A percentile compares a stretch with the other conserved stretches of the same genome.
Conservation (phyloP, 2,329 filamentous ascomycete species). For the Sarocladiaceae sp. region DNA sequence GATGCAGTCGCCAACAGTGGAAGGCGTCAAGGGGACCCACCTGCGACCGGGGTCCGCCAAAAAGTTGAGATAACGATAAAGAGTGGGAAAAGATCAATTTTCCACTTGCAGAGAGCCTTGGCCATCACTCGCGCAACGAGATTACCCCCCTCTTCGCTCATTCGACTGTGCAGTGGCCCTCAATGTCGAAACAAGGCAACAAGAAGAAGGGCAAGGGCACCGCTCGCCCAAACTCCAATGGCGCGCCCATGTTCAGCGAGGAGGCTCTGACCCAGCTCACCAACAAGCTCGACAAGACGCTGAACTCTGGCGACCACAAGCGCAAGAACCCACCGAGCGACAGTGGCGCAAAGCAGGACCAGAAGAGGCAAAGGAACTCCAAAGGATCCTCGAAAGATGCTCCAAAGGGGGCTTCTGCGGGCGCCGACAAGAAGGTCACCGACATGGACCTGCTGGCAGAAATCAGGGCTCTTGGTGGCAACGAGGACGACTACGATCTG, state of each 20-base stretch:
- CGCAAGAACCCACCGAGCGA: conserved; percentile 35
- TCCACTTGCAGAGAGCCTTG: conserved; percentile 4
- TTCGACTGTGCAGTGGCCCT: not conserved
- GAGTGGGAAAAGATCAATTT: conserved; percentile 8
- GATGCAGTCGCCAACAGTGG: not conserved
- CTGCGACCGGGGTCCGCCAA: not conserved
- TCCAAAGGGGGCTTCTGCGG: conserved; percentile 9
- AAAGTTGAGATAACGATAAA: conserved; percentile 10
- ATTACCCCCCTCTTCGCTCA: not conserved
- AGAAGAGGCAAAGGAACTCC: conserved; percentile 31
- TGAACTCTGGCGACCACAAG: conserved; percentile 36
- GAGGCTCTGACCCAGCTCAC: conserved; percentile 47
- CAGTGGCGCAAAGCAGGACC: conserved; percentile 24
- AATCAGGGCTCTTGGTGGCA: conserved; percentile 58
- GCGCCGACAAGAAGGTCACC: conserved; percentile 22
- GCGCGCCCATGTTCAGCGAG: conserved; percentile 36
- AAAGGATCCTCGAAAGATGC: conserved; percentile 16
- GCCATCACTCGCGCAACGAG: conserved; percentile 1
- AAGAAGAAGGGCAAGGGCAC: conserved; percentile 30
- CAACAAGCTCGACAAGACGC: conserved; percentile 48
- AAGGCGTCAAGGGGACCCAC: not conserved
- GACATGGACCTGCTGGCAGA: conserved; percentile 45
- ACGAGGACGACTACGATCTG: conserved; percentile 57
- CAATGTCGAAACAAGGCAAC: conserved; percentile 4
- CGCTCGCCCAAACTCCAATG: conserved; percentile 14